These are phyloP conservation scores for Ochetophila trinervis DNA, from an alignment of 306 rosid genomes.

Conservation along the genomic window DNA sequence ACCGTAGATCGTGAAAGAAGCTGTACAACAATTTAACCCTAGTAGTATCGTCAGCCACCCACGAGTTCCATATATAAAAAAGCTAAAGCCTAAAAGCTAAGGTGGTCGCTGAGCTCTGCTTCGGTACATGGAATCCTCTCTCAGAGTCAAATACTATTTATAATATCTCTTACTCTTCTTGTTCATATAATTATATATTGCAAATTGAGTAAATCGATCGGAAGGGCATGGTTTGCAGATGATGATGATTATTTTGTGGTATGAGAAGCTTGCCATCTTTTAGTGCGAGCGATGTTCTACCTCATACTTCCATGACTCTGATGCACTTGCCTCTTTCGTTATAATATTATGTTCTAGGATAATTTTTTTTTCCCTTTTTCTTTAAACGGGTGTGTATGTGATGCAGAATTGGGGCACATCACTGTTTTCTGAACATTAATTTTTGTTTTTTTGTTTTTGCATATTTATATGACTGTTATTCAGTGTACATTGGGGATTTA, in stretches of 20 bases:
- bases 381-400: not conserved
- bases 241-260: slow-evolving; percentile 34
- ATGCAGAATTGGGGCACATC: not conserved
- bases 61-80: too few species aligned
- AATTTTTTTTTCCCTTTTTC: not conserved
- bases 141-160: not conserved
- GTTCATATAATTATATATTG: not conserved
- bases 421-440: too few species aligned
- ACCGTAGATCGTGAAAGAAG: slow-evolving; percentile 7
- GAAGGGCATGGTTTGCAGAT: slow-evolving; percentile 16
- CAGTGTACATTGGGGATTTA: too few species aligned
- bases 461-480: too few species aligned
- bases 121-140: not conserved
- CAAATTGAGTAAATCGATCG: slow-evolving; percentile 9
- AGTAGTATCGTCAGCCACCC: not conserved
- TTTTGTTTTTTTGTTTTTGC: too few species aligned
- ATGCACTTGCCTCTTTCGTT: slow-evolving; percentile 27
- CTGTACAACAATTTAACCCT: not conserved
- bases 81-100: too few species aligned
- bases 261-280: slow-evolving; percentile 48
- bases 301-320: slow-evolving; percentile 76
- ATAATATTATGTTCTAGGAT: not conserved
- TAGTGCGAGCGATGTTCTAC: slow-evolving; percentile 43
- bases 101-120: not conserved
- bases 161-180: not conserved